A percentile compares a stretch with the other conserved stretches of the same genome.
phyloP scores from a whole-genome alignment of 768 basidiomycete genomes.

The Cystobasidiopsis lactophilus region DNA sequence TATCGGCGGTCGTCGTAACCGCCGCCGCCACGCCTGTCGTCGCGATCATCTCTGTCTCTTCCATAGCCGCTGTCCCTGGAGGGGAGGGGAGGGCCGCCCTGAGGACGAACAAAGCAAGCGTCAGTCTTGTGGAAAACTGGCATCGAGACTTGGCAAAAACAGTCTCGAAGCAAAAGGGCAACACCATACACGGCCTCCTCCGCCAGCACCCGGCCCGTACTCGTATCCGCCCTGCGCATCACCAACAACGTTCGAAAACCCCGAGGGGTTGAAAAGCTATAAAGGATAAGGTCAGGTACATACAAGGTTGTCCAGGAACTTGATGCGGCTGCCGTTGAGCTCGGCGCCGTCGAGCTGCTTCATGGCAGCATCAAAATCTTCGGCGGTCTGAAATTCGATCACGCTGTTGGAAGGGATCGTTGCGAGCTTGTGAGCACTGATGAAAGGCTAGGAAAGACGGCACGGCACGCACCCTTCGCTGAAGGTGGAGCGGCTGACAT shows the following conservation, averaged over 20 bases:
- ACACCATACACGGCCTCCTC: no score
- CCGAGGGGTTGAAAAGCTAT: background rate
- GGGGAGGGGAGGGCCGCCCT: background rate
- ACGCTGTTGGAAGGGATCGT: constrained; percentile 32
- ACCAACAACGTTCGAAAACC: background rate
- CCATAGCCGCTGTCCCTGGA: background rate
- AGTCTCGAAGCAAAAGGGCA: no score
- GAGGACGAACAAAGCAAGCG: background rate
- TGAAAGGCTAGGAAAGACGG: background rate
- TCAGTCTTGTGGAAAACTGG: no score
- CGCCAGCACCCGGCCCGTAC: background rate
- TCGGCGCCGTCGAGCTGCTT: constrained; percentile 70
- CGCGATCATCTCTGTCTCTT: no score
- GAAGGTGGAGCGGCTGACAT: constrained; percentile 65
- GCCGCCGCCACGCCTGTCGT: no score
- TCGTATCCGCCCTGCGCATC: background rate
- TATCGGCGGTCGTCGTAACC: no score
- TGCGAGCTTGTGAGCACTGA: no score
- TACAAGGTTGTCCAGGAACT: constrained; percentile 29
- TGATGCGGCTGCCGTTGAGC: constrained; percentile 60
- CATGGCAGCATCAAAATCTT: constrained; percentile 77
- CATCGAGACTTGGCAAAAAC: no score
- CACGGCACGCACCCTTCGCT: constrained; percentile 55
- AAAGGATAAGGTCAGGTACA: no score
- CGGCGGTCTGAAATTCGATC: constrained; percentile 66